Percentiles rank a stretch among this genome's conserved stretches.
Evolutionary conservation across 805 yeast genomes (phyloP).

Genomic region (Candida hispaniensis): DNA sequence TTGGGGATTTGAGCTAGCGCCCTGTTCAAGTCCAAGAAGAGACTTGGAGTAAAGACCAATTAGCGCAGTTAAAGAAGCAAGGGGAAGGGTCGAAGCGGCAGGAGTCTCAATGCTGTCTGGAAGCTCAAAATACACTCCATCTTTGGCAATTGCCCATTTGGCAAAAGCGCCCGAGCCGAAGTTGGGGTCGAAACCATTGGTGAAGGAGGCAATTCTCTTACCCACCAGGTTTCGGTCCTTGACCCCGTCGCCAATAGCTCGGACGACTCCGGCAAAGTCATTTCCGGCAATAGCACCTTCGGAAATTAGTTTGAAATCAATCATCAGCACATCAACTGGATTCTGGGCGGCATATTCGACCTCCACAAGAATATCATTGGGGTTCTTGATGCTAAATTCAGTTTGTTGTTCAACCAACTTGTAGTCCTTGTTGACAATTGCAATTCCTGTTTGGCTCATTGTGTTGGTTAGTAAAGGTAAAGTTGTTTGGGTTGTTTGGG

Average conservation of each 20-base stretch:
- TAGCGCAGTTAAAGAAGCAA: constrained; percentile 1
- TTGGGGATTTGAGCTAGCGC: too few species aligned
- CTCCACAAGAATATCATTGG: constrained; percentile 4
- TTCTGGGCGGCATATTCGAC: constrained; percentile 5
- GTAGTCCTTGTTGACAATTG: too few species aligned
- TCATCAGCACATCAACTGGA: constrained; percentile 9
- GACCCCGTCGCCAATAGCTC: constrained; percentile 9
- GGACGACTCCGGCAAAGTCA: constrained; percentile 5
- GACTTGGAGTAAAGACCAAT: constrained; percentile 2
- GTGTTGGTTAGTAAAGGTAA: too few species aligned
- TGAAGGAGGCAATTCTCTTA: constrained; percentile 2
- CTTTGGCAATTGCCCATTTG: constrained; percentile 5
- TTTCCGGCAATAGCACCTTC: not conserved
- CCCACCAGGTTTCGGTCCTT: constrained; percentile 5
- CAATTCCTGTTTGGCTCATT: too few species aligned
- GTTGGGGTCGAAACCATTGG: constrained; percentile 1
- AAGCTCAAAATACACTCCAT: constrained; percentile 3
- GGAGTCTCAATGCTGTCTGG: not conserved
- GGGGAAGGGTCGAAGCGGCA: constrained; percentile 2
- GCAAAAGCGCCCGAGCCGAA: constrained; percentile 2
- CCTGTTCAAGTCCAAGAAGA: not conserved
- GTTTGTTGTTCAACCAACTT: constrained; percentile 2
- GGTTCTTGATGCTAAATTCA: not conserved
- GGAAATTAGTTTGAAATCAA: not conserved
- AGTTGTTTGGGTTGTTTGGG: too few species aligned